Percentiles rank a stretch among this genome's conserved stretches.
Evolutionary conservation across 1,284 basidiomycete genomes (phyloP).

Genomic region (Acaromyces ingoldii): DNA sequence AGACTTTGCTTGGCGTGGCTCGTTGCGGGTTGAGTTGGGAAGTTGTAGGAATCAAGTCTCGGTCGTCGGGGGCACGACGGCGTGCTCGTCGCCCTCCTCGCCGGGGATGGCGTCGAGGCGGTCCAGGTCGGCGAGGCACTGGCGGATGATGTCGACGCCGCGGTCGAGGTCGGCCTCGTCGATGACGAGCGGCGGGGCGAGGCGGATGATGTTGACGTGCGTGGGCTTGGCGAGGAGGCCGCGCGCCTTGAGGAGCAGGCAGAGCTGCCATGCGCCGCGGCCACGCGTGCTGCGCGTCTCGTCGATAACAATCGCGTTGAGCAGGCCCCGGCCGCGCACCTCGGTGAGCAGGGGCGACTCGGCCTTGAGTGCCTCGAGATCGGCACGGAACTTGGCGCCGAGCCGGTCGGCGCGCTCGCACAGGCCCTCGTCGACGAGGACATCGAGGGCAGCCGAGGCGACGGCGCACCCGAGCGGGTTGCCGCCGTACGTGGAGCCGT

Average conservation of each 20-base stretch:
- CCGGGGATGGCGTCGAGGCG: constrained; percentile 41
- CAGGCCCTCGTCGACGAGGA: constrained; percentile 80
- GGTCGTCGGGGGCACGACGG: constrained; percentile 1
- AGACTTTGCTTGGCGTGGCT: background rate
- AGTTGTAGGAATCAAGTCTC: background rate
- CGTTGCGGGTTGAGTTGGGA: background rate
- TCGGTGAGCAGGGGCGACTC: constrained; percentile 60
- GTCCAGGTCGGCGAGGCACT: constrained; percentile 76
- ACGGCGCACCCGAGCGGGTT: constrained; percentile 95
- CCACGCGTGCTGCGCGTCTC: constrained; percentile 70
- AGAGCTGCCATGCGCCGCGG: constrained; percentile 90
- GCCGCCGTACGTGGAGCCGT: constrained; percentile 76
- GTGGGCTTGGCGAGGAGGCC: constrained; percentile 93
- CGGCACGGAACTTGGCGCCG: constrained; percentile 67
- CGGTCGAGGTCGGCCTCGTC: constrained; percentile 73
- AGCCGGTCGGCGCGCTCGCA: constrained; percentile 70
- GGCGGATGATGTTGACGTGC: constrained; percentile 91
- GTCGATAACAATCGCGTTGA: constrained; percentile 93
- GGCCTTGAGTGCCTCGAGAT: constrained; percentile 39
- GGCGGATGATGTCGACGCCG: constrained; percentile 70
- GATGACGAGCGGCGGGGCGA: constrained; percentile 92
- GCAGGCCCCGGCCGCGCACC: constrained; percentile 77
- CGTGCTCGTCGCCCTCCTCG: constrained; percentile 16
- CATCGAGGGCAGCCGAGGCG: constrained; percentile 81
- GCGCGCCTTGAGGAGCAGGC: constrained; percentile 81